These are phyloP conservation scores for Aspergillus pseudoviridinutans DNA, from an alignment of 2,329 filamentous ascomycete genomes.

Conservation along the genomic window DNA sequence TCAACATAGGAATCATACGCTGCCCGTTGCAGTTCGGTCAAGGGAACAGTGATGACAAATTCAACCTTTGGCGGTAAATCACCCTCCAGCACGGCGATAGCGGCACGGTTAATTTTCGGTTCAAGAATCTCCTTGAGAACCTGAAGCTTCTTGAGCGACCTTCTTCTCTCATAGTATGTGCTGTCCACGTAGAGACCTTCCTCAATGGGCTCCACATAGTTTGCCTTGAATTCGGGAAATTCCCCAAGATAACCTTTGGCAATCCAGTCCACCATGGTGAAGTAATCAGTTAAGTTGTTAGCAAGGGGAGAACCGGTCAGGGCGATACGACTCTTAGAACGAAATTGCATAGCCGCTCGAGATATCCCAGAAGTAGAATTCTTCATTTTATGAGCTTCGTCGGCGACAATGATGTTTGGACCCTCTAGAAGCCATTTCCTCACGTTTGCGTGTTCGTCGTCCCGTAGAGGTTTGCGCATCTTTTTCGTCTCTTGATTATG, in stretches of 20 bases:
- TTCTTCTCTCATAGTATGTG: constrained; percentile 50
- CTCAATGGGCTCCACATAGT: constrained; percentile 71
- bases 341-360: constrained; percentile 55
- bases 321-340: constrained; percentile 69
- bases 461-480: constrained; percentile 25
- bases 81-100: constrained; percentile 62
- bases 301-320: constrained; percentile 82
- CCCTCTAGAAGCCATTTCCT: constrained; percentile 52
- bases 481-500: constrained; percentile 29
- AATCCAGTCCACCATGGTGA: constrained; percentile 83
- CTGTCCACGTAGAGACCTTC: constrained; percentile 68
- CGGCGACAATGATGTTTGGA: constrained; percentile 72
- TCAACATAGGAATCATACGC: constrained; percentile 58
- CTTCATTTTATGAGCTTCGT: constrained; percentile 81
- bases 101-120: constrained; percentile 74
- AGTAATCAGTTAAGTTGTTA: constrained; percentile 81
- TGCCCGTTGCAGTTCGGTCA: constrained; percentile 61
- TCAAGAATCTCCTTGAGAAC: constrained; percentile 68
- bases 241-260: constrained; percentile 73
- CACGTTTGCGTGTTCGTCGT: constrained; percentile 38
- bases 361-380: constrained; percentile 56
- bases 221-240: constrained; percentile 60
- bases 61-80: constrained; percentile 73
- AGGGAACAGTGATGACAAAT: constrained; percentile 71
- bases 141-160: constrained; percentile 62